Percentiles rank a stretch among this genome's conserved stretches.
These are phyloP conservation scores for Lunasporangiospora selenospora DNA, from an alignment of 192 early-diverging fungal genomes.

Conservation along the genomic window DNA sequence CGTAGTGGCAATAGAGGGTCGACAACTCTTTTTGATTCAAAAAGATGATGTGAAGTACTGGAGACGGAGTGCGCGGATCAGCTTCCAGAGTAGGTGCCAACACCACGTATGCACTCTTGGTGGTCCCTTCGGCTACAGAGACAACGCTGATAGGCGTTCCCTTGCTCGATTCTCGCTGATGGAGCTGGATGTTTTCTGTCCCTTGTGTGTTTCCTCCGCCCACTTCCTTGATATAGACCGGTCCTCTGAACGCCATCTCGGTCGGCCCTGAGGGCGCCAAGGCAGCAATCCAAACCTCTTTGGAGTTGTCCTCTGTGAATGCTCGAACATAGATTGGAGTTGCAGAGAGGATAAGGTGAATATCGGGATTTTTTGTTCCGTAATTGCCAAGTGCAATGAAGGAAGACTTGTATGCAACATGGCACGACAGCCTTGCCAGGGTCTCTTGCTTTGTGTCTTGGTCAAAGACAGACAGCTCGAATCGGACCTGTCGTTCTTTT, in stretches of 20 bases:
- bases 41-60: conserved; percentile 22
- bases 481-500: conserved; percentile 36
- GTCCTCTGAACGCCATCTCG: conserved; percentile 66
- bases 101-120: conserved; percentile 15
- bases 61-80: conserved; percentile 49
- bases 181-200: conserved; percentile 8
- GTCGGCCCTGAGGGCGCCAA: conserved; percentile 54
- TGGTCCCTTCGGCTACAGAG: conserved; percentile 26
- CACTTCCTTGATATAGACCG: conserved; percentile 41
- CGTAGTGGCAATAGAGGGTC: conserved; percentile 34
- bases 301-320: conserved; percentile 5
- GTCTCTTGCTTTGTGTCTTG: not conserved
- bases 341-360: conserved; percentile 63
- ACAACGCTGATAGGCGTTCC: conserved; percentile 12
- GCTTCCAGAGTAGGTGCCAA: conserved; percentile 14
- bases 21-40: conserved; percentile 14
- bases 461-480: conserved; percentile 45
- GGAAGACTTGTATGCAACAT: conserved; percentile 63
- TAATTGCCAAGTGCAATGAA: conserved; percentile 73
- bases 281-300: conserved; percentile 72
- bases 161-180: not conserved
- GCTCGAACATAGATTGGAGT: conserved; percentile 61
- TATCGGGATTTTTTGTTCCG: conserved; percentile 47
- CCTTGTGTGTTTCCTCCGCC: conserved; percentile 37
- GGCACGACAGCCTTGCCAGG: conserved; percentile 42